Base-by-base conservation (phyloP, 306 rosid genomes). In the Sicyos edulis region DNA sequence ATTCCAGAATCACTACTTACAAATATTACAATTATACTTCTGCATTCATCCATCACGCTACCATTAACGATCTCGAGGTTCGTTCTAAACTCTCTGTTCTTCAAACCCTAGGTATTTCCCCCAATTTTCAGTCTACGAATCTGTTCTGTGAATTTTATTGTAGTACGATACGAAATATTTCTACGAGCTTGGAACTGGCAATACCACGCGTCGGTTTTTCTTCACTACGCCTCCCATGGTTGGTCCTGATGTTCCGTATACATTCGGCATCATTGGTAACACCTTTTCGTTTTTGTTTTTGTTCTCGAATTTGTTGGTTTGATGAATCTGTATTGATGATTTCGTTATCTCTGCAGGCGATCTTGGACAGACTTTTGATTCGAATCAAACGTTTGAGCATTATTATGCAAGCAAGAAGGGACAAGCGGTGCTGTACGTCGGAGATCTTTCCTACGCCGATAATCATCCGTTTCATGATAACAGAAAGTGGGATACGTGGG, bases 181-280 rank as follows among this genome's bases (percentile, higher is more conserved):
- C 11, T 74, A 74, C 6, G 78, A 74, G 78, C 60, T 74, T 37
- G 78, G 72, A 21, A 24, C 44, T 34, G 78, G 72, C 53, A 20
- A 63, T 4, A 17, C 51, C 6, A 74, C 37, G 13, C 76, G 76
- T 7, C 37, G 20, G 49, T 74, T 74, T 63, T 56, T 45, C 40
- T 61, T 74, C 78, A 34, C 6, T 12, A 74, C 78, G 14, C 78
- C 78, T 50, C 78, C 78, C 17, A 32, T 1, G 49, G 22, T 24
- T 1, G 72, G 72, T 5, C 71, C 71, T 5, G 78, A 74, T 26
- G 72, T 52, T 34, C 72, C 78, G 4, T 74, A 74, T 72, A 61
- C 72, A 10, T 74, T 74, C 62, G 78, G 78, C 71, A 62, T 74
- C 52, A 74, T 74, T 8, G 78, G 78, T 74, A 60, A 60, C 7